A percentile compares a stretch with the other conserved stretches of the same genome.
These are phyloP conservation scores for Byssochlamys sp. DNA, from an alignment of 2,329 filamentous ascomycete species.

Conservation along the genomic window DNA sequence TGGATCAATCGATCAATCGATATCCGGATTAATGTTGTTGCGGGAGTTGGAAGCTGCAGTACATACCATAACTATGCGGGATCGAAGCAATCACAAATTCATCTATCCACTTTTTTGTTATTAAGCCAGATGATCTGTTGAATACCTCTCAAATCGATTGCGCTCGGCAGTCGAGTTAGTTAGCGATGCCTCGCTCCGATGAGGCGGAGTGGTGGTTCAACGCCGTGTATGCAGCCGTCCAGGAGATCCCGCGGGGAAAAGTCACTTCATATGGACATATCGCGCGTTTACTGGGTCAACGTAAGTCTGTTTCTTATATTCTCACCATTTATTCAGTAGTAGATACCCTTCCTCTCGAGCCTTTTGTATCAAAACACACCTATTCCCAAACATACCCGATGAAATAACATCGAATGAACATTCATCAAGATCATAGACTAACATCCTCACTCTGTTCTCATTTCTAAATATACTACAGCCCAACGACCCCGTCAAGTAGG, in stretches of 20 bases:
- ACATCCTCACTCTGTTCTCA: too few relatives aligned
- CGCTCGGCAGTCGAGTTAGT: neutral
- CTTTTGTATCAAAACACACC: too few relatives aligned
- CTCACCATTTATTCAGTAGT: too few relatives aligned
- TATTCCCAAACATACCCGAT: too few relatives aligned
- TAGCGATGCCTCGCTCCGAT: conserved; percentile 35
- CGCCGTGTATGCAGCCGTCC: conserved; percentile 71
- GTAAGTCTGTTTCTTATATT: conserved; percentile 31
- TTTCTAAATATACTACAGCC: conserved; percentile 35
- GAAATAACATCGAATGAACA: too few relatives aligned
- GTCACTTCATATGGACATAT: conserved; percentile 80
- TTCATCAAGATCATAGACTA: too few relatives aligned
- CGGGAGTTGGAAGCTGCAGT: conserved; percentile 3
- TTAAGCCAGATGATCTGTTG: too few relatives aligned
- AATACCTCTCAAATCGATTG: too few relatives aligned
- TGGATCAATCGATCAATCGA: conserved; percentile 4
- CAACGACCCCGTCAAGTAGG: conserved; percentile 76
- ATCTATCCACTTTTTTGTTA: too few relatives aligned
- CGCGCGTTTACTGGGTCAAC: conserved; percentile 51
- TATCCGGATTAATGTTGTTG: conserved; percentile 15
- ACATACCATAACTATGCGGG: neutral
- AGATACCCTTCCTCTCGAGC: too few relatives aligned
- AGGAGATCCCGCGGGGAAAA: conserved; percentile 71
- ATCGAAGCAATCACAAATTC: neutral
- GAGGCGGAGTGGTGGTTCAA: conserved; percentile 42